Conservation (phyloP, 352 stramenopile genomes). For the Discostella stelligera region DNA sequence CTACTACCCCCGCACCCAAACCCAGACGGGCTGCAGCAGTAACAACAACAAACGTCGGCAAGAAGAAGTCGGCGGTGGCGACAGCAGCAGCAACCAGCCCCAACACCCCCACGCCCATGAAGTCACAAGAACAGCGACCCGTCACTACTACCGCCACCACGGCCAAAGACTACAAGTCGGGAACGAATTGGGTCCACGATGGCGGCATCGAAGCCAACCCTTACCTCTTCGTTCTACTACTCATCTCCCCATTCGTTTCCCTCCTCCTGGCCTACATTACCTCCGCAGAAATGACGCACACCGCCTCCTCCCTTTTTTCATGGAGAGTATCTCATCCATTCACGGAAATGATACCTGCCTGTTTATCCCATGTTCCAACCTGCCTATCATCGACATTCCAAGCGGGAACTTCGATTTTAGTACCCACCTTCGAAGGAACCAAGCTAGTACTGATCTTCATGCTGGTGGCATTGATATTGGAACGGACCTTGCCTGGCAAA, state of each 20-base stretch:
- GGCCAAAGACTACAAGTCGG: constrained; percentile 41
- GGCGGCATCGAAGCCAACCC: constrained; percentile 62
- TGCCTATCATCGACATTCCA: constrained; percentile 30
- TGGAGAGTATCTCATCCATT: constrained; percentile 44
- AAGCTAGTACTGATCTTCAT: constrained; percentile 81
- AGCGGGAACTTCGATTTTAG: constrained; percentile 37
- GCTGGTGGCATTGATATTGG: constrained; percentile 88
- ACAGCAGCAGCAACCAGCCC: too few relatives aligned
- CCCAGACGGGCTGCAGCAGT: too few relatives aligned
- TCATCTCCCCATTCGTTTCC: constrained; percentile 55
- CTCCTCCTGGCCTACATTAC: constrained; percentile 57
- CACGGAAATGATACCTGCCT: constrained; percentile 39
- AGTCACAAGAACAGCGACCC: background rate
- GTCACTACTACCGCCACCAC: background rate
- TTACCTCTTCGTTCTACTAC: constrained; percentile 57
- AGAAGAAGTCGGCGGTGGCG: too few relatives aligned
- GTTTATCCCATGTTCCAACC: constrained; percentile 18
- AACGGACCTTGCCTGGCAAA: constrained; percentile 88
- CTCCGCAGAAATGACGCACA: constrained; percentile 32
- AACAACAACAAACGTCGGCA: too few relatives aligned
- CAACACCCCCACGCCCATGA: too few relatives aligned
- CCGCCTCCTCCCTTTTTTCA: background rate
- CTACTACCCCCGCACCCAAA: too few relatives aligned
- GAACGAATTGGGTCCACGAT: constrained; percentile 58
- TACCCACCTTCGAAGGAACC: constrained; percentile 35